Evolutionary conservation across 495 filamentous ascomycete genomes (phyloP).

Genomic region (Copromyces sp.): DNA sequence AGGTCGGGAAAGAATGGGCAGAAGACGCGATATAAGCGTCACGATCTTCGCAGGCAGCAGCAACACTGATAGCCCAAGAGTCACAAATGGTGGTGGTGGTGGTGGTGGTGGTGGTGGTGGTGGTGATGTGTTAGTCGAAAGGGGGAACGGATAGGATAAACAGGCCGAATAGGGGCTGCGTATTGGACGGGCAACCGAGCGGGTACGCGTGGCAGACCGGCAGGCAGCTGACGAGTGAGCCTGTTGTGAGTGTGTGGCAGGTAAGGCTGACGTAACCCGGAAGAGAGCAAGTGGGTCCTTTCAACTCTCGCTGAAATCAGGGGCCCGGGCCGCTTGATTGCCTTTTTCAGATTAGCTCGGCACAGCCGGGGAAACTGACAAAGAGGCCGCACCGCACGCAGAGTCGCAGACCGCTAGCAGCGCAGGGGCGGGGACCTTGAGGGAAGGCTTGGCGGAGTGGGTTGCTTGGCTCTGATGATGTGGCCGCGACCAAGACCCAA

Average conservation of each 20-base stretch:
- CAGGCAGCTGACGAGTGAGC: not conserved
- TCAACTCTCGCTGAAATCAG: not conserved
- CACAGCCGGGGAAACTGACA: not conserved
- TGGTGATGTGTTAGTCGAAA: not conserved
- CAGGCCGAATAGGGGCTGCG: slow-evolving; percentile 15
- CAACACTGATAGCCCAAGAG: not conserved
- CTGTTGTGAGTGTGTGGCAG: not conserved
- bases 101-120: too few relatives aligned
- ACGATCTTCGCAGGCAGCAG: not conserved
- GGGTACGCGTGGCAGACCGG: not conserved
- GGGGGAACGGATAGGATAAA: slow-evolving; percentile 4
- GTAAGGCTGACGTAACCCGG: slow-evolving; percentile 17
- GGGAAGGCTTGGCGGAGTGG: not conserved
- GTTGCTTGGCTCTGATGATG: slow-evolving; percentile 11
- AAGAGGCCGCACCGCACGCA: not conserved
- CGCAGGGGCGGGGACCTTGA: not conserved
- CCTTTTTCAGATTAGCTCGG: not conserved
- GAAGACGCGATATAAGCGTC: not conserved
- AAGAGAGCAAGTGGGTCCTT: not conserved
- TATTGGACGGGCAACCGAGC: not conserved
- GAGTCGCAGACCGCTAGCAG: not conserved
- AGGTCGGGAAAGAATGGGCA: not conserved
- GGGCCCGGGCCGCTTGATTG: not conserved
- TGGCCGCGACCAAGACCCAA: slow-evolving; percentile 16
- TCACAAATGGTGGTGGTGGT: not conserved